Base-by-base conservation (phyloP, 768 basidiomycete species). In the Mycena albidolilacea region DNA sequence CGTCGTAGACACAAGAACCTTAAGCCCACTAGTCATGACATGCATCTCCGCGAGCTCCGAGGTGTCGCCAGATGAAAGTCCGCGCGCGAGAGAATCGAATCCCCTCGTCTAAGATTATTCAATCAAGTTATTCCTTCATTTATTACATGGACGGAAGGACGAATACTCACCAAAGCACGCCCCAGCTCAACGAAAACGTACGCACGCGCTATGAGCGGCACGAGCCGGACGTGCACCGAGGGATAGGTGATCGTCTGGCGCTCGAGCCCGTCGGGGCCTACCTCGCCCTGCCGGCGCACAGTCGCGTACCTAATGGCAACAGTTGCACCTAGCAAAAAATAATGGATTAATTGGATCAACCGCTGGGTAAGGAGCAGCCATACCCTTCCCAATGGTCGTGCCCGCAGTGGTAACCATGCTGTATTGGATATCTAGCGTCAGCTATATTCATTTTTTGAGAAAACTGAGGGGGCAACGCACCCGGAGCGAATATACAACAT, bases 401-500 rank as follows among this genome's bases (percentile, higher is more conserved):
- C 91, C 92, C 14, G 86, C 87, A n/a, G 75, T 64, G 0, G 87
- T 85, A 5, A 93, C 87, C 92, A 95, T 93, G 48, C 92, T 93
- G 64, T 14, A 41, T 30, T 30, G 30, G 30, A 30, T 3, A 30
- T 30, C 30, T 61, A 2, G 41, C 21, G 39, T 46, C 55, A 44
- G 68, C 30, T 68, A 59, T 35, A 19, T 41, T n/a, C 12, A n/a
- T 8, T 52, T 12, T 54, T 12, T 12, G n/a, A 8, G 1, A 21
- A 8, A 38, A 21, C 7, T 8, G 21, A 59, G 2, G 52, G 54
- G 55, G 10, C 38, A 19, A 72, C 87, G 76, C 77, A 93, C 92
- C 82, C 84, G 37, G 93, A 88, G 14, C 93, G 90, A 63, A 93
- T 92, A 78, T 91, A 92, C 61, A 93, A 79, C 93, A 94, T 93